Base-by-base conservation (phyloP, 2,329 filamentous ascomycete genomes). In the Lachnellula hyalina region DNA sequence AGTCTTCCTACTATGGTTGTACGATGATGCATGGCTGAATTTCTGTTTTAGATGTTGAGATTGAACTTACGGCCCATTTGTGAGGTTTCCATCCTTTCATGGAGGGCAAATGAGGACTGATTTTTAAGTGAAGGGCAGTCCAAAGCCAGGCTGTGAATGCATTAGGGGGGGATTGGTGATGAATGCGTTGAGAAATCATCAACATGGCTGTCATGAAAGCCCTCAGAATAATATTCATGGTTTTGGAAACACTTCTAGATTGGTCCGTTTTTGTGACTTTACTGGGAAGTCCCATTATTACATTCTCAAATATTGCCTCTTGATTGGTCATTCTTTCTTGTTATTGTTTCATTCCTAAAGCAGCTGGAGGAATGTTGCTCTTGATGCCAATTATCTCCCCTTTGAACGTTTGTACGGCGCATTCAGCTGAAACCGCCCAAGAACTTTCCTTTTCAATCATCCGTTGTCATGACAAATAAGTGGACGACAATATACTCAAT, bases 31-130 rank as follows among this genome's bases (percentile, higher is more conserved):
- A n/a, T n/a, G n/a, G 28, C 28, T 32, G 9, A 32, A 6, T 25
- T 44, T 9, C 2, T 4, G 2, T 9, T 21, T 21, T 14, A 6
- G 76, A 79, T 67, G 76, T 80, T 1, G 77, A 80, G 69, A 79
- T 81, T 65, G 78, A 81, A 66, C 79, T 75, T 58, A 72, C 73
- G 56, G 77, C 74, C 34, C 64, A 71, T 61, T 61, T 67, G 65
- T 68, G 63, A 67, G 61, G 52, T 57, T 44, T 23, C 15, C 51
- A 15, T 44, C 25, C 48, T 42, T n/a, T 15, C 5, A 12, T 19
- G 41, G n/a, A 44, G n/a, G 19, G 41, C 41, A 23, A 21, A 12
- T 44, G 47, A 19, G 38, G 28, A 19, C 19, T 52, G 21, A 51
- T 25, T 53, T 47, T 15, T 8, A 35, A n/a, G 23, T 19, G 17